phyloP scores from a whole-genome alignment of 1,139 yeast genomes.

The Hemisphaericaspora lyxosophila region DNA sequence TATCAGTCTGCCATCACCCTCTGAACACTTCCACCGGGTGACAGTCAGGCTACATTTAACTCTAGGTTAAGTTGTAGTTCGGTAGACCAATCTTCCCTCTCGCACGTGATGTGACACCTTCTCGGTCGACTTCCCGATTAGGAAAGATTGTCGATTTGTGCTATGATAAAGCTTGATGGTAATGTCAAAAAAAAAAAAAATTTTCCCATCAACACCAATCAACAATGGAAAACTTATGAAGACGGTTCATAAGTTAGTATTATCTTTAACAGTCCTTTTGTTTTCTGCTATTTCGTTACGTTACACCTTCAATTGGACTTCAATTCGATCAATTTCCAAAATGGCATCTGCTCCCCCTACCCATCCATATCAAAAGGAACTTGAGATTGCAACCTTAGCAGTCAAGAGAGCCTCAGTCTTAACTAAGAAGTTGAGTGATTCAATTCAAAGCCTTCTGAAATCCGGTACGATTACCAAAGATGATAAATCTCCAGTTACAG shows the following conservation, averaged over 20 bases:
- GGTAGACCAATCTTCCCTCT: background rate
- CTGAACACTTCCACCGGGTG: too few relatives aligned
- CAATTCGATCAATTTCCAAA: background rate
- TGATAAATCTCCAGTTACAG: slow-evolving; percentile 93
- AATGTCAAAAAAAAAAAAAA: too few relatives aligned
- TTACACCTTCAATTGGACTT: background rate
- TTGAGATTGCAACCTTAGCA: slow-evolving; percentile 79
- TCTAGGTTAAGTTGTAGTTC: background rate
- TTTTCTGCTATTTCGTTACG: background rate
- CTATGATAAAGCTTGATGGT: too few relatives aligned
- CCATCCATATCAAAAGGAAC: slow-evolving; percentile 54
- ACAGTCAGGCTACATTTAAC: too few relatives aligned
- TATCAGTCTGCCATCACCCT: too few relatives aligned
- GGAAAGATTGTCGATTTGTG: background rate
- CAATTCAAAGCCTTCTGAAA: slow-evolving; percentile 57
- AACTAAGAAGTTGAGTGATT: slow-evolving; percentile 69
- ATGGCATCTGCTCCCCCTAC: slow-evolving; percentile 18
- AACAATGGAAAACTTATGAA: too few relatives aligned
- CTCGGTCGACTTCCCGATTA: background rate
- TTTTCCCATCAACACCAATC: too few relatives aligned
- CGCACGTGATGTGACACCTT: background rate
- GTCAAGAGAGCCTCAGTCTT: slow-evolving; percentile 83
- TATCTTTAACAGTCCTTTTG: background rate
- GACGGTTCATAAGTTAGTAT: background rate
- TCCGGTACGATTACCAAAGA: slow-evolving; percentile 72